A percentile compares a stretch with the other conserved stretches of the same genome.
These are phyloP conservation scores for Xylaria acuta DNA, from an alignment of 495 filamentous ascomycete species.

Conservation along the genomic window DNA sequence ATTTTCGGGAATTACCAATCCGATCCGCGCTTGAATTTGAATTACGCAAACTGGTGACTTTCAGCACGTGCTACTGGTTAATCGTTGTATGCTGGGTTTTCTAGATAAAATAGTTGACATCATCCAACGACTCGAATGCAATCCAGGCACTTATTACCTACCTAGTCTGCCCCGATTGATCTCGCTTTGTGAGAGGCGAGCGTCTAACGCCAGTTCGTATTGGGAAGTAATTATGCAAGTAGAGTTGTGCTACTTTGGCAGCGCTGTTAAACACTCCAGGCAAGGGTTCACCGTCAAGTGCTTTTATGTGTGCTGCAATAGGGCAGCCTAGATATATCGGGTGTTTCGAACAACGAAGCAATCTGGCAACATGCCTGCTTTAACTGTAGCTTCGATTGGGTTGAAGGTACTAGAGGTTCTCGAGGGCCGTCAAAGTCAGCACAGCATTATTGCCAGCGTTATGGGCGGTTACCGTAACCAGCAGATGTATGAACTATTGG, in stretches of 20 bases:
- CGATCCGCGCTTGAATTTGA: not conserved
- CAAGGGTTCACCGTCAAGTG: not conserved
- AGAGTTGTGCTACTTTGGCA: not conserved
- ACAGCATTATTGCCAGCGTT: not conserved
- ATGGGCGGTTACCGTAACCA: not conserved
- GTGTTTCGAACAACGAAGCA: not conserved
- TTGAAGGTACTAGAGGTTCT: not conserved
- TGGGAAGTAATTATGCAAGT: not conserved
- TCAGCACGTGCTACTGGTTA: not conserved
- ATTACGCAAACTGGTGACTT: not conserved
- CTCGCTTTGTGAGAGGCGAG: not conserved
- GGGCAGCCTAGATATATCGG: not conserved
- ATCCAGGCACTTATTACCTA: not conserved
- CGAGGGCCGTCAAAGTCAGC: not conserved
- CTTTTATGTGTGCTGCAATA: not conserved
- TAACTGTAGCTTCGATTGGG: not conserved
- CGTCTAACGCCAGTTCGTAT: not conserved
- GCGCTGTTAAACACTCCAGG: not conserved
- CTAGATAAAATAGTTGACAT: not conserved
- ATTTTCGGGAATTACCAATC: not conserved
- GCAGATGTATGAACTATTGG: not conserved
- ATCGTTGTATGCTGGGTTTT: not conserved
- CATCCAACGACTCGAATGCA: not conserved
- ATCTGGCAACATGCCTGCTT: not conserved
- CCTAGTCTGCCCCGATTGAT: not conserved